Conservation (phyloP, 352 stramenopile genomes). For the Pythium dissimile region DNA sequence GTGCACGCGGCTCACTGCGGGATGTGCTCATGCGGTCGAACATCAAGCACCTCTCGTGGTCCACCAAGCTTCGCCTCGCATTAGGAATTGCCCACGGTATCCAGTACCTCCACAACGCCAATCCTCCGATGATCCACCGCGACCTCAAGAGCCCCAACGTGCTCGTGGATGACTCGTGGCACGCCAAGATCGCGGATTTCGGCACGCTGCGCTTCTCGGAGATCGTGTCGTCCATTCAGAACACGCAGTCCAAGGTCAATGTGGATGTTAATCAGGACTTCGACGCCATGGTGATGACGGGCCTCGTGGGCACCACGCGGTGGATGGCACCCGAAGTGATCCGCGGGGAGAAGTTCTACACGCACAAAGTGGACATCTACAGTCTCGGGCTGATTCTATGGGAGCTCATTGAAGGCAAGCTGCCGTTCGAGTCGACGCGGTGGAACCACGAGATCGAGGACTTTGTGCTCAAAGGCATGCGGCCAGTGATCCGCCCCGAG, state of each 20-base stretch:
- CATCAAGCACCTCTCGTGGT: slow-evolving; percentile 74
- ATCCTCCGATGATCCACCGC: slow-evolving; percentile 88
- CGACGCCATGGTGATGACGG: slow-evolving; percentile 69
- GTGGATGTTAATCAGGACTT: slow-evolving; percentile 7
- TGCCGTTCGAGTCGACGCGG: slow-evolving; percentile 76
- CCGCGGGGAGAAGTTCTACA: slow-evolving; percentile 81
- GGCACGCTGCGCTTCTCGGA: slow-evolving; percentile 83
- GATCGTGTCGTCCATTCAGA: slow-evolving; percentile 73
- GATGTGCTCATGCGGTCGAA: slow-evolving; percentile 88
- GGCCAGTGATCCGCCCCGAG: slow-evolving; percentile 61
- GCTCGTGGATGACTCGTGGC: slow-evolving; percentile 86
- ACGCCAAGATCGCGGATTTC: slow-evolving; percentile 91
- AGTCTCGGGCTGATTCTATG: slow-evolving; percentile 83
- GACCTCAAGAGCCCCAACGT: slow-evolving; percentile 91
- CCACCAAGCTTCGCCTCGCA: slow-evolving; percentile 72
- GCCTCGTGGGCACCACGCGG: slow-evolving; percentile 82
- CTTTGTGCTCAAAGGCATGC: slow-evolving; percentile 67
- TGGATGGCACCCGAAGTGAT: slow-evolving; percentile 91
- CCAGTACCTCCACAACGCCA: slow-evolving; percentile 88
- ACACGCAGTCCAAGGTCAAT: slow-evolving; percentile 24
- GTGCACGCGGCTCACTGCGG: slow-evolving; percentile 91
- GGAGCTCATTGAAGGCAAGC: slow-evolving; percentile 82
- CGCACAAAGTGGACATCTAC: slow-evolving; percentile 90
- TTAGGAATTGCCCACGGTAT: slow-evolving; percentile 83
- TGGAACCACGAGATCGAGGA: slow-evolving; percentile 88